Evolutionary conservation across 2,329 filamentous ascomycete species (phyloP), one percentile per base, ranked within the genome.

Genomic region (Corynespora cassiicola): DNA sequence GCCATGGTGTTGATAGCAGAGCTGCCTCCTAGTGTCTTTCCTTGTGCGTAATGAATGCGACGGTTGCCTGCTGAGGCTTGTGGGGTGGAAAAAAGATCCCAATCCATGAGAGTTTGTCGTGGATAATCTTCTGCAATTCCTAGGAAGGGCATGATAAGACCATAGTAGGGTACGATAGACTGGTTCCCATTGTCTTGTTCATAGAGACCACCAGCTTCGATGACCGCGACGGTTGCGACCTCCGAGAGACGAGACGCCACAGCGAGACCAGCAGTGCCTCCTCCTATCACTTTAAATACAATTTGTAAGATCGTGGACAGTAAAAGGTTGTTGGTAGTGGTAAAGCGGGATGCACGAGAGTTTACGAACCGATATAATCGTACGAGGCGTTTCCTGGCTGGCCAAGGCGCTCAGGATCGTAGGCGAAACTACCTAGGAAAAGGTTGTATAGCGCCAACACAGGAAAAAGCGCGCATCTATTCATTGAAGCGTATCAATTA

Each of bases 31-130:
- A 67, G 39, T 2, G 55, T 58, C 29, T 66, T 63, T 10, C 63
- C 63, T 27, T 57, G 54, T 7, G 59, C 59, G 40, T 66, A 66
- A 32, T 63, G 61, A 7, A 65, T 52, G n/a, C 42, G 45, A 7
- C 58, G 49, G 12, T 51, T 48, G 7, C 45, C 43, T 8, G 49
- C 45, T 3, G 42, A 44, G 2, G 33, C 19, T 27, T 60, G 56
- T 1, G 55, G 47, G 7, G 44, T 42, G 2, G 59, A 56, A 1
- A 55, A n/a, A 8, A 63, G 45, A 16, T 51, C 53, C 59, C 61
- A 66, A 29, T 66, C 63, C 9, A 64, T 44, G 1, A 55, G 34
- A 1, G 61, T 45, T 10, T 61, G 39, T 3, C 16, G 40, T 7
- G 48, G 43, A n/a, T 56, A 55, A 17, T 51, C 34, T 25, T 52